phyloP scores from a whole-genome alignment of 805 yeast genomes.

The Isabelozyma pseudorhagii region DNA sequence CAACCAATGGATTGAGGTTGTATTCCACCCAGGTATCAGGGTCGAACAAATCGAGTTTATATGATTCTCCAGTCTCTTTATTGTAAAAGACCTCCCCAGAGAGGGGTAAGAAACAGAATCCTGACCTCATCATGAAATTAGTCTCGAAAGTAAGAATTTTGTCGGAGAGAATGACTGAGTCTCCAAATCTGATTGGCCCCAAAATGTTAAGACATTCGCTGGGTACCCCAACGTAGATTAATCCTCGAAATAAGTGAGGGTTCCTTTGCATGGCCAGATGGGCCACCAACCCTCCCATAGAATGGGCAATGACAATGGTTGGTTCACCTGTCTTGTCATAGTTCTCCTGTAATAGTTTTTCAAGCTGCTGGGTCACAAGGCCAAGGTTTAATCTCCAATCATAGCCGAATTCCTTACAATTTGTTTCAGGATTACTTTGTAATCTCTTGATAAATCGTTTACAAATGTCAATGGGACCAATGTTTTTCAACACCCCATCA shows the following conservation, averaged over 20 bases:
- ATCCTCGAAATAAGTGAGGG: conserved; percentile 68
- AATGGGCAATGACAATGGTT: conserved; percentile 75
- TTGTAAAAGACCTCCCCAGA: conserved; percentile 74
- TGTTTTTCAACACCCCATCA: conserved; percentile 73
- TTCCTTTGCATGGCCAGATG: conserved; percentile 72
- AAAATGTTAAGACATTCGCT: conserved; percentile 79
- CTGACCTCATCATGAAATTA: conserved; percentile 85
- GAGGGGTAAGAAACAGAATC: conserved; percentile 74
- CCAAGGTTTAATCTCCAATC: conserved; percentile 86
- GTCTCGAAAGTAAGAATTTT: conserved; percentile 75
- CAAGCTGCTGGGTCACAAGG: conserved; percentile 49
- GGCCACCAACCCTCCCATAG: conserved; percentile 90
- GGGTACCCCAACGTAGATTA: conserved; percentile 82
- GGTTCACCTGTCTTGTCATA: conserved; percentile 52
- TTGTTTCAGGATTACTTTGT: conserved; percentile 51
- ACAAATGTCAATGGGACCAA: conserved; percentile 86
- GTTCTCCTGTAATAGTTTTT: conserved; percentile 44
- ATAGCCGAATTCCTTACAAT: conserved; percentile 77
- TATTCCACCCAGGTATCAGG: conserved; percentile 77
- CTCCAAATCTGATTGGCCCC: conserved; percentile 84
- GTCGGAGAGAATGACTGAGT: conserved; percentile 70
- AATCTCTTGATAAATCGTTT: conserved; percentile 56
- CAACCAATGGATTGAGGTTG: conserved; percentile 72
- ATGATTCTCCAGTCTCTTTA: conserved; percentile 51
- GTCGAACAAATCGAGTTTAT: conserved; percentile 73